Base-by-base conservation (phyloP, 306 rosid species). In the Oxytropis ochrocephala region DNA sequence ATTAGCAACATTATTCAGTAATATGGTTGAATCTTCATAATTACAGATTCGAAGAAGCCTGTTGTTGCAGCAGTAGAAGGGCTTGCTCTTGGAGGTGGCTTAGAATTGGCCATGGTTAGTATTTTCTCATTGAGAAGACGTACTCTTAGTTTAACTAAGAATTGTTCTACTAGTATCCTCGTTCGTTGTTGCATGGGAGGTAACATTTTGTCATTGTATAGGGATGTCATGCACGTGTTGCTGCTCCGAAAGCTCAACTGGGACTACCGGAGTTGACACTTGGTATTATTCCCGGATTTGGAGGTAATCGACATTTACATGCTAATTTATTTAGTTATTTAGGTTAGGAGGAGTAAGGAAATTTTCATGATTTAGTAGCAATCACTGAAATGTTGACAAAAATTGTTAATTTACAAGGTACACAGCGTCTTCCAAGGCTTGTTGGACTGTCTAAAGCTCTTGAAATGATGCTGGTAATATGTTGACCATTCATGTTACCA, bases 391-490 rank as follows among this genome's bases (percentile, higher is more conserved):
- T 82, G n/a, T 74, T 67, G 46, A 70, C 73, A 33, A 39, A 19
- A 29, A n/a, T 16, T 62, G 44, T 78, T 79, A 12, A 59, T 80
- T 55, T 78, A 4, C 57, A 76, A 94, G 99, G 99, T 49, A 95
- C 99, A 29, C 99, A 95, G 63, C 88, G 97, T 76, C 99, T 95
- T 84, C 99, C 99, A 66, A 89, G 99, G 85, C 96, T 95, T 75
- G 51, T 82, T 16, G 99, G 99, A 62, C 78, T 91, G 72, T 43
- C 82, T 50, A 91, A 91, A 81, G 95, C 96, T 57, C 59, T 95
- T 75, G 97, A 91, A 32, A 91, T 95, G 89, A 91, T 95, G 95
- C 85, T 95, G 95, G 99, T 95, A 84, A 55, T 77, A 63, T 27
- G 5, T 46, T 33, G 49, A 67, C 52, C 24, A 16, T 49, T 59